Evolutionary conservation across 345 rosid genomes (phyloP).

Genomic region (Eucalyptus regnans): DNA sequence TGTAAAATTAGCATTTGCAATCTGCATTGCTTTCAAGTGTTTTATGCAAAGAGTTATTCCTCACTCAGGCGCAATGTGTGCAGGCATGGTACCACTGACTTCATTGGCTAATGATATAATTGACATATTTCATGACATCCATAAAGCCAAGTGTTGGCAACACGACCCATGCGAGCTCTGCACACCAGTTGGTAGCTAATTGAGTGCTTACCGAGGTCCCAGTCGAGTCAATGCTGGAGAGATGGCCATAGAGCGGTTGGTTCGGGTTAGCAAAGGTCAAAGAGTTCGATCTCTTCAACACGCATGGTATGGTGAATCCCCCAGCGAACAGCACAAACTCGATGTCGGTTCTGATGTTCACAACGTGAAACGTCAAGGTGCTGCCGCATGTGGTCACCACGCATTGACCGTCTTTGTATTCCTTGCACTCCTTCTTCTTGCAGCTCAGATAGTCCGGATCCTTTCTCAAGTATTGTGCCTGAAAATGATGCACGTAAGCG

Average conservation of each 20-base stretch:
- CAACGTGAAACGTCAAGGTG: slow-evolving; percentile 32
- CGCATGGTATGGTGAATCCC: slow-evolving; percentile 42
- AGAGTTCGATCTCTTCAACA: slow-evolving; percentile 19
- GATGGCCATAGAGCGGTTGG: slow-evolving; percentile 37
- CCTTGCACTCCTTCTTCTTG: slow-evolving; percentile 22
- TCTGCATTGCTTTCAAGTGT: background rate
- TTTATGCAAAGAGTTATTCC: background rate
- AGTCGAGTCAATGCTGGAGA: slow-evolving; percentile 44
- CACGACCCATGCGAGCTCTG: background rate
- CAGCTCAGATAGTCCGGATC: slow-evolving; percentile 46
- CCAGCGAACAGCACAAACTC: slow-evolving; percentile 43
- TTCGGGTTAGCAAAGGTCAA: slow-evolving; percentile 37
- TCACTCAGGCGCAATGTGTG: background rate
- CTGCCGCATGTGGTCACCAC: slow-evolving; percentile 22
- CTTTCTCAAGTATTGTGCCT: slow-evolving; percentile 35
- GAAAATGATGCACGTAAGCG: background rate
- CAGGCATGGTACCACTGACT: background rate
- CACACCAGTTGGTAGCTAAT: background rate
- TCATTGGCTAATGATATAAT: background rate
- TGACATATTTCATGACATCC: background rate
- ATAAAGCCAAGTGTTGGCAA: background rate
- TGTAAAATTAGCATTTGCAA: background rate
- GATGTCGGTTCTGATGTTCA: slow-evolving; percentile 52
- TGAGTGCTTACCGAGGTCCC: slow-evolving; percentile 30
- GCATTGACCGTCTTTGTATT: slow-evolving; percentile 1